Base-by-base conservation (phyloP, 345 rosid genomes). In the Garcia nutans region DNA sequence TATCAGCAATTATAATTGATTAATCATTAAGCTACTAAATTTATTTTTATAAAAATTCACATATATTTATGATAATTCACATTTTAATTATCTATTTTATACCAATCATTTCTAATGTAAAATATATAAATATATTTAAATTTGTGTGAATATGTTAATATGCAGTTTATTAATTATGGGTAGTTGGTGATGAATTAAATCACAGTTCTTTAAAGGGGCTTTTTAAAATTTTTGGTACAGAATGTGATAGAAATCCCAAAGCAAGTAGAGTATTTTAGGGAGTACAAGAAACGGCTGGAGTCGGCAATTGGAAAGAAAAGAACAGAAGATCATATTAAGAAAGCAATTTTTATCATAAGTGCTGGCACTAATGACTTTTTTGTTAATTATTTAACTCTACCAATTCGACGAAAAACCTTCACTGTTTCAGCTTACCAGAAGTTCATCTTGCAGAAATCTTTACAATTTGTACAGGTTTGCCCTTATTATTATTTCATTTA, bases 311-410 rank as follows among this genome's bases (percentile, higher is more conserved):
- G 94, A 41, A 84, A 69, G 76, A 47, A 80, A 44, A 57, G 37
- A 58, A 60, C 77, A 42, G 82, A 81, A 77, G 41, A 78, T 16
- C 87, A 80, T 47, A 78, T 88, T 16, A 72, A 68, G 22, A 85
- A 78, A 3, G 82, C 94, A 0, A 3, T 80, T 24, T 83, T 77
- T 60, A 2, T 87, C 6, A 42, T 88, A 3, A 83, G 92, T n/a
- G 85, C 86, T 1, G 94, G 89, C 11, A 87, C 94, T 20, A 90
- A 90, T 64, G 92, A 90, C 73, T 90, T 88, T 61, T 77, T 90
- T 7, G 64, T 87, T 75, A 88, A 85, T 72, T 90, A 90, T 71
- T 90, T 84, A 44, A 44, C 87, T 10, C 23, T 94, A 17, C 97
- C 95, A 3, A 50, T 85, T 33, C 85, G 95, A 68, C 80, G 84